phyloP scores from a whole-genome alignment of 2,329 filamentous ascomycete genomes.

The Aspergillus pseudoterreus region DNA sequence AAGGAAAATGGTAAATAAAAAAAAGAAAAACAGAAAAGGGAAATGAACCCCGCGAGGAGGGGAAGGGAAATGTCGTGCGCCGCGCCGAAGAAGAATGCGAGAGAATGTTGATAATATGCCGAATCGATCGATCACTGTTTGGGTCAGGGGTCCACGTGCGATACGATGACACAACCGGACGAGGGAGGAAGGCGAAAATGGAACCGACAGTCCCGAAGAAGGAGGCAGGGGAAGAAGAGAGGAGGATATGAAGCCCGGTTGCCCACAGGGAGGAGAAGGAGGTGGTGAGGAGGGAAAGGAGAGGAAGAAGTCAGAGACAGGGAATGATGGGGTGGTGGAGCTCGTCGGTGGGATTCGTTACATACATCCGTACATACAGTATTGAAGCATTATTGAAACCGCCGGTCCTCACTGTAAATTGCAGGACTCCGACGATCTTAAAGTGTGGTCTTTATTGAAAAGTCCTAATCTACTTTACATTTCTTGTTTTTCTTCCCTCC shows the following conservation, averaged over 20 bases:
- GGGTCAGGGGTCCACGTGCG: conserved; percentile 29
- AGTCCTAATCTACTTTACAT: too few species aligned
- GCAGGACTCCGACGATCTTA: not conserved
- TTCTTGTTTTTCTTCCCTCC: too few species aligned
- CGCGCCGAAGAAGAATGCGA: not conserved
- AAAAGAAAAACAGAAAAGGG: too few species aligned
- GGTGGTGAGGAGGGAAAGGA: not conserved
- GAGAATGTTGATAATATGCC: not conserved
- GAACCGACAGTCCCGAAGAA: conserved; percentile 4
- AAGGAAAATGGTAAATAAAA: conserved; percentile 1
- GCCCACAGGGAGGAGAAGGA: too few species aligned
- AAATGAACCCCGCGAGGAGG: conserved; percentile 18
- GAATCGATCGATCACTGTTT: conserved; percentile 14
- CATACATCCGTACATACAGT: not conserved
- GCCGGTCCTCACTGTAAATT: not conserved
- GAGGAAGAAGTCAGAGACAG: not conserved
- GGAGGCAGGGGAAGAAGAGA: not conserved
- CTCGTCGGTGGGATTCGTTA: not conserved
- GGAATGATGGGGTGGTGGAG: not conserved
- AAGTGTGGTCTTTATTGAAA: not conserved
- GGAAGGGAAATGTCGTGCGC: not conserved
- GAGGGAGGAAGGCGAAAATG: conserved; percentile 8
- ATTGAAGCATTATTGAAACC: not conserved
- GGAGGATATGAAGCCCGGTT: not conserved
- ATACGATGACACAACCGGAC: conserved; percentile 6